phyloP scores from a whole-genome alignment of 2,329 filamentous ascomycete species.

The Zymoseptoria crescenta region DNA sequence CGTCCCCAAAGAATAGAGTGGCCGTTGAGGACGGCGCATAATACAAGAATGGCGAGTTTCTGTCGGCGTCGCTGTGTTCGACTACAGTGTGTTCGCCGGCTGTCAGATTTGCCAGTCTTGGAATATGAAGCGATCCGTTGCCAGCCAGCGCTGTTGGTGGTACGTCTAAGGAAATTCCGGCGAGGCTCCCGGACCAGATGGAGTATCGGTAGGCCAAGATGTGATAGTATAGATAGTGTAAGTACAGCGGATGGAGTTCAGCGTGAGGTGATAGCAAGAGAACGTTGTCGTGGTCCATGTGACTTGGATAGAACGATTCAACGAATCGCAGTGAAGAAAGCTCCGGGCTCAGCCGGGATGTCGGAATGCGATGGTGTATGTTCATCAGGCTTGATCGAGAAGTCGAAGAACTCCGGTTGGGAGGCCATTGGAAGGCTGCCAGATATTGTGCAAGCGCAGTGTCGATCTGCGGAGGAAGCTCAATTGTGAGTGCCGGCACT shows the following conservation, averaged over 20 bases:
- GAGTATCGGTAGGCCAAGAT: conserved; percentile 74
- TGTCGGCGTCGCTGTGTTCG: conserved; percentile 11
- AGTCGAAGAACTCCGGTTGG: conserved; percentile 41
- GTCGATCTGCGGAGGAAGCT: conserved; percentile 68
- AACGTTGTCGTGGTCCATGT: conserved; percentile 60
- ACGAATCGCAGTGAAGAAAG: conserved; percentile 69
- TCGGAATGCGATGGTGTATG: conserved; percentile 65
- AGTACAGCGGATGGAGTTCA: conserved; percentile 73
- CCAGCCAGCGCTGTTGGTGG: conserved; percentile 59
- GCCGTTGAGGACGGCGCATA: conserved; percentile 78
- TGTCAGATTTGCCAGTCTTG: conserved; percentile 24
- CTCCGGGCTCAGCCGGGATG: conserved; percentile 52
- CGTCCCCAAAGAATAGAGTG: conserved; percentile 71
- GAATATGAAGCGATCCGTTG: conserved; percentile 46
- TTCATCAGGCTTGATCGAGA: conserved; percentile 45
- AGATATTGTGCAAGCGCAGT: conserved; percentile 56
- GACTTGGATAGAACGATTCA: conserved; percentile 78
- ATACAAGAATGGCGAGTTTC: conserved; percentile 64
- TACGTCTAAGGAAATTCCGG: conserved; percentile 74
- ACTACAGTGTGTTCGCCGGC: conserved; percentile 24
- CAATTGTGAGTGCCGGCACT: conserved; percentile 71
- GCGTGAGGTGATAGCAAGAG: conserved; percentile 76
- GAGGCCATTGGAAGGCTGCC: conserved; percentile 60
- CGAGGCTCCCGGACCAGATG: conserved; percentile 45
- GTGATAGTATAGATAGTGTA: conserved; percentile 74